Evolutionary conservation across 2,329 filamentous ascomycete genomes (phyloP).

Genomic region (Hirsutella rhossiliensis): DNA sequence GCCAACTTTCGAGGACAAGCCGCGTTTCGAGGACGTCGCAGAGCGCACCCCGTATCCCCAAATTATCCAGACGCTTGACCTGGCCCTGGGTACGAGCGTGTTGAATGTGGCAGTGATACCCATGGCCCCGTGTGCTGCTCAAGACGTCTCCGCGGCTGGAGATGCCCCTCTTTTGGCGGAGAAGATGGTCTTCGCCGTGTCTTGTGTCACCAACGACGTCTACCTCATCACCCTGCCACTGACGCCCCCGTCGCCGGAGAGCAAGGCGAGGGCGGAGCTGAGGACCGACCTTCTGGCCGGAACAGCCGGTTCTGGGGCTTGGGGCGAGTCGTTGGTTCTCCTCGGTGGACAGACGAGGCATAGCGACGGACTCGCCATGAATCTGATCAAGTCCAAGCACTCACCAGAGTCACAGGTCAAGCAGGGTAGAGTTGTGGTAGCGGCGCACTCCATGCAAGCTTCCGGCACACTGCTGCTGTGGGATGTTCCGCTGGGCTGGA

Average conservation of each 20-base stretch:
- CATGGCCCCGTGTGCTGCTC: slow-evolving; percentile 32
- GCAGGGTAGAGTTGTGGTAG: slow-evolving; percentile 38
- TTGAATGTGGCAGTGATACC: slow-evolving; percentile 44
- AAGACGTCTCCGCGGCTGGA: slow-evolving; percentile 31
- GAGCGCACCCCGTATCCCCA: slow-evolving; percentile 40
- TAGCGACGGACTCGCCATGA: slow-evolving; percentile 44
- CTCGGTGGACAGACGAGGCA: slow-evolving; percentile 40
- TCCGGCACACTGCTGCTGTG: slow-evolving; percentile 46
- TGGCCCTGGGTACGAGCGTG: slow-evolving; percentile 45
- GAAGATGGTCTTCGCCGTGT: slow-evolving; percentile 48
- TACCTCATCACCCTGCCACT: slow-evolving; percentile 48
- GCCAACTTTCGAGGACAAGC: slow-evolving; percentile 35
- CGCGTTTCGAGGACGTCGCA: slow-evolving; percentile 43
- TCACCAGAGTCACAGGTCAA: slow-evolving; percentile 14
- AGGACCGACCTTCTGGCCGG: slow-evolving; percentile 36
- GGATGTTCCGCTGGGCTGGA: slow-evolving; percentile 39
- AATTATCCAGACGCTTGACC: slow-evolving; percentile 47
- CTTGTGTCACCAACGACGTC: slow-evolving; percentile 44
- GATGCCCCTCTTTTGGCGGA: slow-evolving; percentile 37
- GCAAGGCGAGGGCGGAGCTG: slow-evolving; percentile 43
- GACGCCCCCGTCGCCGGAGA: slow-evolving; percentile 47
- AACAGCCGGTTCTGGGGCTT: slow-evolving; percentile 46
- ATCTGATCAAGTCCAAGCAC: slow-evolving; percentile 29
- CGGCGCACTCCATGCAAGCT: slow-evolving; percentile 46
- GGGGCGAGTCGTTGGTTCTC: slow-evolving; percentile 46